Percentiles rank a stretch among this genome's conserved stretches.
These are phyloP conservation scores for Aspergillus sp. DNA, from an alignment of 2,329 filamentous ascomycete genomes.

Conservation along the genomic window DNA sequence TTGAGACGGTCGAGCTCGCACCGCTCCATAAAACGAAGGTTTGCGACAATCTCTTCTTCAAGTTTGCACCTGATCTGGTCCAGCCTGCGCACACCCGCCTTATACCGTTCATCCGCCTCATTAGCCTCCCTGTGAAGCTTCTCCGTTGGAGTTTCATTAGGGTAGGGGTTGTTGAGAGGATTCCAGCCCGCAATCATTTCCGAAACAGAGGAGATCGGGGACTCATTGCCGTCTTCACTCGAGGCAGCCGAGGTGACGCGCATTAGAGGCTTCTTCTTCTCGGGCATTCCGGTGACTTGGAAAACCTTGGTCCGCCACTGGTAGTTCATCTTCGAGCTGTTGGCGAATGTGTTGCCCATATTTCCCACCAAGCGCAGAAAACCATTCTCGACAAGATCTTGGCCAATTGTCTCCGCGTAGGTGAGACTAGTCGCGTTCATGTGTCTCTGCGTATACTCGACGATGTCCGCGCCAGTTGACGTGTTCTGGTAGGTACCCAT, in stretches of 20 bases:
- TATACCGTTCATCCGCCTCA: slow-evolving; percentile 91
- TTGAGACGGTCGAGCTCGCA: slow-evolving; percentile 94
- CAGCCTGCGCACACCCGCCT: slow-evolving; percentile 72
- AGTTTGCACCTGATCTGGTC: slow-evolving; percentile 86
- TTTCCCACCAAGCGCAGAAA: slow-evolving; percentile 87
- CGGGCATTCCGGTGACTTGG: slow-evolving; percentile 74
- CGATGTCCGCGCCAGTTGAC: slow-evolving; percentile 83
- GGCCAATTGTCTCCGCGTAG: slow-evolving; percentile 88
- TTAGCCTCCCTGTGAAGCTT: slow-evolving; percentile 78
- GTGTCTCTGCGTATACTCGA: slow-evolving; percentile 86
- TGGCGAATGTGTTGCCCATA: slow-evolving; percentile 90
- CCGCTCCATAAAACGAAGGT: slow-evolving; percentile 91
- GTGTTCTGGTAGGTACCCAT: slow-evolving; percentile 92
- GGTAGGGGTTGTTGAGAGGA: slow-evolving; percentile 76
- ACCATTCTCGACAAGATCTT: slow-evolving; percentile 74
- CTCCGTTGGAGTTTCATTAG: slow-evolving; percentile 87
- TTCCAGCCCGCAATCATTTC: slow-evolving; percentile 93
- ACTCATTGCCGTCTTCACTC: slow-evolving; percentile 56
- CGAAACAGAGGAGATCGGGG: slow-evolving; percentile 73
- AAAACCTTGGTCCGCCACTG: slow-evolving; percentile 94
- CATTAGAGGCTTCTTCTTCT: slow-evolving; percentile 68
- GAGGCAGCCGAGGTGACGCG: slow-evolving; percentile 67
- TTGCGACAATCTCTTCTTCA: slow-evolving; percentile 89
- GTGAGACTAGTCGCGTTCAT: slow-evolving; percentile 76
- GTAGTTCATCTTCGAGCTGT: slow-evolving; percentile 95